phyloP scores from a whole-genome alignment of 306 rosid genomes.

The Argentina anserina region DNA sequence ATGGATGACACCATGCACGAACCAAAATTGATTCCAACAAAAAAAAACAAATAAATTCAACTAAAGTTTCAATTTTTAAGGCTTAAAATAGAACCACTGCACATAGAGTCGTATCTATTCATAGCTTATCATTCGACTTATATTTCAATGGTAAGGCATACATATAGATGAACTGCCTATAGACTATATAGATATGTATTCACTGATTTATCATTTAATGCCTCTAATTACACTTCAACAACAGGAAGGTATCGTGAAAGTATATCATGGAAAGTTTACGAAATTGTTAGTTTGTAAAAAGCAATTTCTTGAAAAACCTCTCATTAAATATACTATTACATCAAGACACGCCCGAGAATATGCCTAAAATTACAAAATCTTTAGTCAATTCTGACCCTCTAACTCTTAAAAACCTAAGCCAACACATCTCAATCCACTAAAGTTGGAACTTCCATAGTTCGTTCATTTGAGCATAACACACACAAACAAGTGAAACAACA shows the following conservation, averaged over 20 bases:
- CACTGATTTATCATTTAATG: background rate
- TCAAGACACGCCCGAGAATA: background rate
- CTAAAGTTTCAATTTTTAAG: background rate
- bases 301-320: too few species aligned
- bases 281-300: too few species aligned
- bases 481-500: too few species aligned
- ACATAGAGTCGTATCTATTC: background rate
- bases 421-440: background rate
- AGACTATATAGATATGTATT: background rate
- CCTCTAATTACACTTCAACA: background rate
- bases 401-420: background rate
- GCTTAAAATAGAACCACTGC: background rate
- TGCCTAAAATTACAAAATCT: background rate
- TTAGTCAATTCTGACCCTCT: background rate
- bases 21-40: too few species aligned
- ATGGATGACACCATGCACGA: background rate
- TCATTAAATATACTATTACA: background rate
- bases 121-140: background rate
- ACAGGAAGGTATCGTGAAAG: background rate
- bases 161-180: background rate
- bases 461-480: background rate
- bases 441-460: background rate
- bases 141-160: background rate
- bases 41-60: background rate
- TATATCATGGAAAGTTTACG: too few species aligned